Evolutionary conservation across 352 stramenopile species (phyloP).

Genomic region (Globisporangium sylvaticum): DNA sequence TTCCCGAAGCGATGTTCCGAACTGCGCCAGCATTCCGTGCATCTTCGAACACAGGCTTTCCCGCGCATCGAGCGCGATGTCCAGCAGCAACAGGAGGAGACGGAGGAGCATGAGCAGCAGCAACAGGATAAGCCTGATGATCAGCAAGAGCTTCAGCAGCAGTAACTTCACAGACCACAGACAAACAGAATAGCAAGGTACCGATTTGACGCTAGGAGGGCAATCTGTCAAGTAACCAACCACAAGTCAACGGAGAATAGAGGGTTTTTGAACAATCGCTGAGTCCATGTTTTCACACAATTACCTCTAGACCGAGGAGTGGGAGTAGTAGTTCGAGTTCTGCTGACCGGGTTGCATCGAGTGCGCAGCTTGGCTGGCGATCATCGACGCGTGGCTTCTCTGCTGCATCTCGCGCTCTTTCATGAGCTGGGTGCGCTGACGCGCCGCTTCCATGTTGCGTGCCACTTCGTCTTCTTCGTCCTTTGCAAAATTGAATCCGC

Average conservation of each 20-base stretch:
- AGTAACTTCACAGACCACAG: constrained; percentile 9
- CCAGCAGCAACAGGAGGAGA: constrained; percentile 15
- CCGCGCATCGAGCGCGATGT: constrained; percentile 16
- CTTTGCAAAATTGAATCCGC: constrained; percentile 74
- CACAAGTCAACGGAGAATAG: background rate
- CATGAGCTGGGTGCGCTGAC: constrained; percentile 37
- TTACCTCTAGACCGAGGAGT: constrained; percentile 14
- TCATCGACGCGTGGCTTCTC: constrained; percentile 58
- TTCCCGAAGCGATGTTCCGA: constrained; percentile 14
- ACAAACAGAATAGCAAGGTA: background rate
- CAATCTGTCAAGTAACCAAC: background rate
- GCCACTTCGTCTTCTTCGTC: constrained; percentile 77
- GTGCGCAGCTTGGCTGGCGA: constrained; percentile 57
- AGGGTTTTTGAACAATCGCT: background rate
- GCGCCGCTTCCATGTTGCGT: constrained; percentile 64
- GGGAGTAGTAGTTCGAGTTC: constrained; percentile 15
- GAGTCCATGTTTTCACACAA: background rate
- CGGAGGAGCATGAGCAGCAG: constrained; percentile 4
- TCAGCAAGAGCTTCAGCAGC: constrained; percentile 8
- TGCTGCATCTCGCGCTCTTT: constrained; percentile 61
- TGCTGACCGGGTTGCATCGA: constrained; percentile 26
- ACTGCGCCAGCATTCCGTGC: constrained; percentile 4
- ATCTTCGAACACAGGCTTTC: background rate
- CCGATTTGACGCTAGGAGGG: background rate
- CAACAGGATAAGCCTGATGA: constrained; percentile 17